Conservation (phyloP, 179 eudicot species). For the Spinacia oleracea region DNA sequence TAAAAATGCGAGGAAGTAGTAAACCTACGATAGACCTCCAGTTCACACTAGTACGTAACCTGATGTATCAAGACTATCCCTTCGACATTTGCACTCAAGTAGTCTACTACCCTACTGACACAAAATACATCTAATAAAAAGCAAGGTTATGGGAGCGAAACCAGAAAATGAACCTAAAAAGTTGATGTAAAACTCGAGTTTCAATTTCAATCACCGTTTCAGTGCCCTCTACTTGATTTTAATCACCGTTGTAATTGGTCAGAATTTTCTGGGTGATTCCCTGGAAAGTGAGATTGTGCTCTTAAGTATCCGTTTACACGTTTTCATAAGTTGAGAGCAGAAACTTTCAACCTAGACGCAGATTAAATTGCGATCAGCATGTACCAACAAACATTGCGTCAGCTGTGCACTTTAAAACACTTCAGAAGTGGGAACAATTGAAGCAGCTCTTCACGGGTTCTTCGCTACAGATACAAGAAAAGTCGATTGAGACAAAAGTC, state of each 20-base stretch:
- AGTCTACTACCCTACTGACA: neutral
- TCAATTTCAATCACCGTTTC: neutral
- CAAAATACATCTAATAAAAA: neutral
- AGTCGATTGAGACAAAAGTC: neutral
- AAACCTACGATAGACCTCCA: neutral
- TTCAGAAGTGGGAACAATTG: conserved; percentile 62
- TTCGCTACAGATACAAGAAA: conserved; percentile 45
- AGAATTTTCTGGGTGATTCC: neutral
- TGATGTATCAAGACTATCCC: neutral
- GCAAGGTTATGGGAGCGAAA: neutral
- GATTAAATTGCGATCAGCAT: neutral
- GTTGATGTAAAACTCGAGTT: neutral
- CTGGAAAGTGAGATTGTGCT: no score
- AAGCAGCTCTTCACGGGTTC: conserved; percentile 74
- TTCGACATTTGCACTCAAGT: neutral
- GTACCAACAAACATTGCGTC: conserved; percentile 12
- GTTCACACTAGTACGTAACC: neutral
- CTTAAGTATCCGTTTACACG: neutral
- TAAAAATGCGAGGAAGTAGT: neutral
- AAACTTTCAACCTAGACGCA: neutral
- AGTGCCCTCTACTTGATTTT: neutral
- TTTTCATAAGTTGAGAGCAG: neutral
- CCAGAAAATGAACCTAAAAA: neutral
- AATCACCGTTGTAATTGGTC: neutral
- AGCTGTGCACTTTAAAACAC: conserved; percentile 95